A percentile compares a stretch with the other conserved stretches of the same genome.
Evolutionary conservation across 176 grass and related monocot species (phyloP).

Genomic region (Secale cereale): DNA sequence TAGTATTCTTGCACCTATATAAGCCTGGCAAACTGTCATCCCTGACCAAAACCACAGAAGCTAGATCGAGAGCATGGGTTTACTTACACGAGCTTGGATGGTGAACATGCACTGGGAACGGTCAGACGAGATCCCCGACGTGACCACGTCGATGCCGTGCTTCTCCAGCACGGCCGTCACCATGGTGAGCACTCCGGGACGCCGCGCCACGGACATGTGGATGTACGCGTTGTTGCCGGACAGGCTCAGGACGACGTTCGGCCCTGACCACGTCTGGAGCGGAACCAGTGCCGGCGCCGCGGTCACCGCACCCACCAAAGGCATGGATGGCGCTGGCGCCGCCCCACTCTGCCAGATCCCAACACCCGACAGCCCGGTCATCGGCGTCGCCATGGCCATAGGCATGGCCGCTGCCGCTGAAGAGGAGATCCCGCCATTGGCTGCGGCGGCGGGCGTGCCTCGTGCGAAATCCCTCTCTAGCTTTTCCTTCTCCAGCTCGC

Average conservation of each 20-base stretch:
- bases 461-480: slow-evolving; percentile 16
- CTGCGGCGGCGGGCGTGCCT: background rate
- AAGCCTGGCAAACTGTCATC: background rate
- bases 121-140: slow-evolving; percentile 26
- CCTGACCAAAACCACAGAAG: background rate
- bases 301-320: background rate
- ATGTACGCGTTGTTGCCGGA: slow-evolving; percentile 37
- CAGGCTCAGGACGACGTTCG: slow-evolving; percentile 57
- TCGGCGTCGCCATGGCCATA: background rate
- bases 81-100: slow-evolving; percentile 69
- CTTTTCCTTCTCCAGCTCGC: slow-evolving; percentile 49
- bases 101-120: slow-evolving; percentile 16
- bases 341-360: background rate
- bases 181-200: slow-evolving; percentile 20
- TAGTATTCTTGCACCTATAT: too few relatives aligned
- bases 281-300: background rate
- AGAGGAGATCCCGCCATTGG: background rate
- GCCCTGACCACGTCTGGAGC: slow-evolving; percentile 58
- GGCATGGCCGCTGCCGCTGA: background rate
- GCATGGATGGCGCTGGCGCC: background rate
- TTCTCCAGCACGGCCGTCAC: slow-evolving; percentile 52
- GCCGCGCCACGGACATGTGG: slow-evolving; percentile 30
- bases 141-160: slow-evolving; percentile 54
- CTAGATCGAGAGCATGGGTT: background rate
- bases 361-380: slow-evolving; percentile 19